Evolutionary conservation across 495 filamentous ascomycete genomes (phyloP).

Genomic region (Xylaria acuta): DNA sequence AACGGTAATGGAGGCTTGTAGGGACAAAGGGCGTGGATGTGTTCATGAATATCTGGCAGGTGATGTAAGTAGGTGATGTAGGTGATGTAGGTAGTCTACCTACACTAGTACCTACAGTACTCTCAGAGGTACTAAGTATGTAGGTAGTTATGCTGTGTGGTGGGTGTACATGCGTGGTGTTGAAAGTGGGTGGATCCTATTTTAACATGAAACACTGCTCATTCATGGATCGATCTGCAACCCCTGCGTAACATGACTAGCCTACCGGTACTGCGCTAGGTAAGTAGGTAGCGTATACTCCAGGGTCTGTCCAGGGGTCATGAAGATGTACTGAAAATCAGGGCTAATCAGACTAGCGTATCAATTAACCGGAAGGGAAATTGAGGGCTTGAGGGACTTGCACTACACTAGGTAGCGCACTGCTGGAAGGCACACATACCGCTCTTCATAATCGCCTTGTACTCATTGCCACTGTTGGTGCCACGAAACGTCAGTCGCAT

Average conservation of each 20-base stretch:
- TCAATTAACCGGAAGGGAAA: background rate
- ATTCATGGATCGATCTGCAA: slow-evolving; percentile 24
- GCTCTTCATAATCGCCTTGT: background rate
- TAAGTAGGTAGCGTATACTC: background rate
- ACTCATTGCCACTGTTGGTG: background rate
- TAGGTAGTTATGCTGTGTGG: background rate
- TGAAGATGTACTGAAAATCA: background rate
- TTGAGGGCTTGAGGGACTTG: background rate
- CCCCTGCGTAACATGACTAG: slow-evolving; percentile 16
- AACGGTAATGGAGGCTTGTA: background rate
- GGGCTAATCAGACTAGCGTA: background rate
- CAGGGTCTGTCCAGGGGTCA: no score
- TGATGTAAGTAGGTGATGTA: no score
- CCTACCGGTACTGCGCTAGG: background rate
- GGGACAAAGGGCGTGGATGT: background rate
- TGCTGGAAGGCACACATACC: background rate
- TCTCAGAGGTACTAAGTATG: no score
- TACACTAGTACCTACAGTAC: no score
- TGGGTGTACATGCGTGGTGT: background rate
- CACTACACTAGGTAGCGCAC: background rate
- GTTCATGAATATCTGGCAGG: background rate
- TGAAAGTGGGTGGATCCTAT: slow-evolving; percentile 22
- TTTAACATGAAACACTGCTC: slow-evolving; percentile 27
- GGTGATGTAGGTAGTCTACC: no score
- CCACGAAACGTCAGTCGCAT: background rate